Evolutionary conservation across 805 yeast genomes (phyloP), one percentile per base, ranked within the genome.

Genomic region (Yarrowia sp.): DNA sequence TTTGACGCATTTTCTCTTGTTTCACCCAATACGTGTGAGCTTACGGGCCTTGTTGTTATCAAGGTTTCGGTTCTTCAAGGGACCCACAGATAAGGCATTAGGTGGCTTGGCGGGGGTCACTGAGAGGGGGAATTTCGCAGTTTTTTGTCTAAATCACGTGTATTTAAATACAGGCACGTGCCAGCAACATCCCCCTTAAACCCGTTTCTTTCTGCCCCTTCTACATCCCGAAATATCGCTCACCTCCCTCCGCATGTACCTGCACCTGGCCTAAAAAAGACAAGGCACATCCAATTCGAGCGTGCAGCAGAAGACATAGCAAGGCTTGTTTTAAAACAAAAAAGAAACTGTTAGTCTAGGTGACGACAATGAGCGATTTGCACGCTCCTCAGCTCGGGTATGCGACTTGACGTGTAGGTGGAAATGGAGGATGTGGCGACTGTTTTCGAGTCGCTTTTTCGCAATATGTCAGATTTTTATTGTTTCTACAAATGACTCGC

Each of bases 41-140:
- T 14, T 19, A 14, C 11, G 30, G 30, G 30, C 30, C n/a, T n/a
- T 26, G 30, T 26, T 19, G 54, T 48, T 48, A 48, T 48, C 54
- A 30, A 48, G 54, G 54, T 48, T 48, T 19, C 26, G 38, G 32
- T 48, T 48, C 54, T 32, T 24, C 8, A 48, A 32, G 32, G 28
- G 54, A 32, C 38, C 54, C 54, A 48, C 54, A 30, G 54, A 48
- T 48, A 48, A 48, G 54, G 54, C 52, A 17, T 28, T 28, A n/a
- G 10, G n/a, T 4, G n/a, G 16, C 52, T 46, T 46, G 52, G 36
- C 52, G 35, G 14, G 32, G n/a, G n/a, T n/a, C n/a, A n/a, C n/a
- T n/a, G n/a, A n/a, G n/a, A n/a, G n/a, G n/a, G n/a, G n/a, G n/a
- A n/a, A n/a, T n/a, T n/a, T n/a, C n/a, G n/a, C n/a, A n/a, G n/a